Percentiles rank a stretch among this genome's conserved stretches.
phyloP scores from a whole-genome alignment of 1,284 basidiomycete genomes.

The Ceratorhiza oryzae-sativae region DNA sequence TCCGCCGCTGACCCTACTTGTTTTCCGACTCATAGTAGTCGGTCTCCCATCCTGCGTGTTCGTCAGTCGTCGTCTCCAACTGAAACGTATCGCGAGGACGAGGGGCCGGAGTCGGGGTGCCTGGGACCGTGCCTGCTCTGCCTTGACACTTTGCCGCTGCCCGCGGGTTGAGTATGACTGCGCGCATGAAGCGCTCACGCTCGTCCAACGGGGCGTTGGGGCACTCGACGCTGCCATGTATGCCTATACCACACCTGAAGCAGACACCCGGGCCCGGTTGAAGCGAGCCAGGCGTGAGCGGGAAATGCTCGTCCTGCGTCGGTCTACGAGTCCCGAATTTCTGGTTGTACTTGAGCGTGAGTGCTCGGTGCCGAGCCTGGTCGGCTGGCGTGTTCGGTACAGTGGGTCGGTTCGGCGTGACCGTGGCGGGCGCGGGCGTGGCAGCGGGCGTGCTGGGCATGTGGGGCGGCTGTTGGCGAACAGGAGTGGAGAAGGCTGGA shows the following conservation, averaged over 20 bases:
- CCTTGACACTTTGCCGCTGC: background rate
- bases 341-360: background rate
- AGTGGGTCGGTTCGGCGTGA: background rate
- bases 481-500: background rate
- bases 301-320: background rate
- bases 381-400: background rate
- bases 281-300: background rate
- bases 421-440: background rate
- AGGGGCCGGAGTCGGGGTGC: conserved; percentile 1
- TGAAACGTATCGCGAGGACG: background rate
- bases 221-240: conserved; percentile 1
- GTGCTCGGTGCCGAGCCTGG: background rate
- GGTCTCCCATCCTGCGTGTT: conserved; percentile 4
- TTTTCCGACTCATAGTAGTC: conserved; percentile 23
- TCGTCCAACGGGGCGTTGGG: conserved; percentile 8
- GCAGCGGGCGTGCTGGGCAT: background rate
- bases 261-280: background rate
- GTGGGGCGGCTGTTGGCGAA: background rate
- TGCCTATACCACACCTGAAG: background rate
- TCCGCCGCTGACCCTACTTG: conserved; percentile 5
- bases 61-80: background rate
- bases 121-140: background rate
- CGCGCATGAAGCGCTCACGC: background rate
- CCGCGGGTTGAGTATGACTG: background rate
- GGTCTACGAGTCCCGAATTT: background rate